Evolutionary conservation across 495 filamentous ascomycete genomes (phyloP).

Genomic region (Amorphotheca resinae): DNA sequence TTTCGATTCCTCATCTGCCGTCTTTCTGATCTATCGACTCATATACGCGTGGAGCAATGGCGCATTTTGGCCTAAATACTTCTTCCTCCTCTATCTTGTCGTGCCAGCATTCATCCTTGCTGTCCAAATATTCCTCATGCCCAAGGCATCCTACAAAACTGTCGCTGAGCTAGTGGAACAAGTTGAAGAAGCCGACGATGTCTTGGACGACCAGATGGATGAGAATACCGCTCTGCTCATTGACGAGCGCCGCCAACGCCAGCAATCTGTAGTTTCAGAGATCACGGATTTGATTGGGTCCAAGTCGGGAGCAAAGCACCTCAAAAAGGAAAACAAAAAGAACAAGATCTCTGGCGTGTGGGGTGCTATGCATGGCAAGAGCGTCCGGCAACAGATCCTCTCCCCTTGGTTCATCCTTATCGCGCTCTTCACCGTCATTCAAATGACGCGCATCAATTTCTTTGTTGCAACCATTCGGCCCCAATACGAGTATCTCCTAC

Average conservation of each 20-base stretch:
- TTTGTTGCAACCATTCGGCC: slow-evolving; percentile 84
- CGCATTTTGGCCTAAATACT: slow-evolving; percentile 48
- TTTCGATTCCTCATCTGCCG: slow-evolving; percentile 79
- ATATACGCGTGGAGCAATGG: slow-evolving; percentile 52
- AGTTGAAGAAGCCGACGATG: slow-evolving; percentile 37
- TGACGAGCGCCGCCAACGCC: slow-evolving; percentile 49
- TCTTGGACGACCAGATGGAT: slow-evolving; percentile 48
- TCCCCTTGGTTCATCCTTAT: slow-evolving; percentile 85
- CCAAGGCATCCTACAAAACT: slow-evolving; percentile 73
- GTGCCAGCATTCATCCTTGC: slow-evolving; percentile 60
- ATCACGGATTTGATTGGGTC: slow-evolving; percentile 61
- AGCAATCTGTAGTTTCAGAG: slow-evolving; percentile 56
- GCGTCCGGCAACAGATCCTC: slow-evolving; percentile 60
- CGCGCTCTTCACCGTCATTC: slow-evolving; percentile 72
- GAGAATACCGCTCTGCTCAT: slow-evolving; percentile 44
- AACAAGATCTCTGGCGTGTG: slow-evolving; percentile 63
- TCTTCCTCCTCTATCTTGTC: slow-evolving; percentile 67
- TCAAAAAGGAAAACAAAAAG: slow-evolving; percentile 41
- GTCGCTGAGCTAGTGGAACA: slow-evolving; percentile 68
- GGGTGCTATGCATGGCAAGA: slow-evolving; percentile 73
- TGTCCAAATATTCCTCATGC: slow-evolving; percentile 66
- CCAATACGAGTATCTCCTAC: slow-evolving; percentile 76
- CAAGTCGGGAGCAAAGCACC: slow-evolving; percentile 42
- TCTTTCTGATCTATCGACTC: slow-evolving; percentile 77
- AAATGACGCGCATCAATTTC: slow-evolving; percentile 95